Conservation (phyloP, 352 stramenopile genomes). For the Globisporangium lucens region DNA sequence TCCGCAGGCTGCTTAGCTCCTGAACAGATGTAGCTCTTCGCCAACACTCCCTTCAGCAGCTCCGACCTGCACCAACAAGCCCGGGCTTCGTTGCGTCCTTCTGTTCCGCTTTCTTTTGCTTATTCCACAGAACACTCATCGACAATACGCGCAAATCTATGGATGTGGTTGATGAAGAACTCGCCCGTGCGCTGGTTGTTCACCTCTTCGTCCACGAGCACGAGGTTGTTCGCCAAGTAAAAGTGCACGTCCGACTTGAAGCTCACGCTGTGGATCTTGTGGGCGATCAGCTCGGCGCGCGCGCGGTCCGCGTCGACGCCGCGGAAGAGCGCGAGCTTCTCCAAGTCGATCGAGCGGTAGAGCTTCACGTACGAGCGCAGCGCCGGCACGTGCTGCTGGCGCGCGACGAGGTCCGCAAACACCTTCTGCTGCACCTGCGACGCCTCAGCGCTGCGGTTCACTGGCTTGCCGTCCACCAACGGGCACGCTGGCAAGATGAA, state of each 20-base stretch:
- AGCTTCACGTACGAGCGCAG: constrained; percentile 96
- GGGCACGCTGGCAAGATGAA: constrained; percentile 91
- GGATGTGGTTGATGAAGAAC: constrained; percentile 90
- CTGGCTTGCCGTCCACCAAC: constrained; percentile 38
- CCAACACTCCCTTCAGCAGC: not conserved
- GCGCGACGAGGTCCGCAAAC: constrained; percentile 90
- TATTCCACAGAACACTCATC: constrained; percentile 71
- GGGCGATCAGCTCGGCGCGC: constrained; percentile 73
- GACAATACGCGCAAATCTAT: constrained; percentile 84
- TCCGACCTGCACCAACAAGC: not conserved
- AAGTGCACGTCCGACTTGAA: constrained; percentile 84
- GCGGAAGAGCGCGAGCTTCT: constrained; percentile 93
- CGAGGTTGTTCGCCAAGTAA: constrained; percentile 70
- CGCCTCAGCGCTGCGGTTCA: constrained; percentile 63
- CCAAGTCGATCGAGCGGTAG: constrained; percentile 94
- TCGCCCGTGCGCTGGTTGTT: constrained; percentile 85
- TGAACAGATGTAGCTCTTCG: not conserved
- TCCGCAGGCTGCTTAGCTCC: not conserved
- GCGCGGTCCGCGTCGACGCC: constrained; percentile 68
- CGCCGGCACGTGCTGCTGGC: constrained; percentile 86
- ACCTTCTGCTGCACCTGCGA: constrained; percentile 75
- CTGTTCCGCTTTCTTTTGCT: constrained; percentile 1
- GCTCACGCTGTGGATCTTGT: constrained; percentile 65
- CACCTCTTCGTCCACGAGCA: constrained; percentile 82
- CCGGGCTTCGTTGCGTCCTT: not conserved